phyloP scores from a whole-genome alignment of 2,329 filamentous ascomycete genomes.

The Didymella lethalis region DNA sequence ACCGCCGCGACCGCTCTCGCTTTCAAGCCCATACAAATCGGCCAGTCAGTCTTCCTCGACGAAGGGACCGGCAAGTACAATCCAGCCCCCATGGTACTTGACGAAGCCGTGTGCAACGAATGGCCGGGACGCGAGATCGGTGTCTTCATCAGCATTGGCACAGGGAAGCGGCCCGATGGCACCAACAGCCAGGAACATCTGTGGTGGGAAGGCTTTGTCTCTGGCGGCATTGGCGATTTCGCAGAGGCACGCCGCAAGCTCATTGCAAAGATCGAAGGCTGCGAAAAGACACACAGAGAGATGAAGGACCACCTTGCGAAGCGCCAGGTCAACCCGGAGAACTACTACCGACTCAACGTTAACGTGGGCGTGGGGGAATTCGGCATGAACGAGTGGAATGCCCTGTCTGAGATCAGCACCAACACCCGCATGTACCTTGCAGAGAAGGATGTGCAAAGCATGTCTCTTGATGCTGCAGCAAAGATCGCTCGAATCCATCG shows the following conservation, averaged over 20 bases:
- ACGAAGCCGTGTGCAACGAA: slow-evolving; percentile 90
- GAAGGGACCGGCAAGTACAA: slow-evolving; percentile 94
- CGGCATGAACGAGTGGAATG: slow-evolving; percentile 98
- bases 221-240: slow-evolving; percentile 78
- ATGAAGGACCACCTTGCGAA: slow-evolving; percentile 84
- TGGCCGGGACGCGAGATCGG: slow-evolving; percentile 94
- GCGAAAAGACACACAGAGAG: slow-evolving; percentile 85
- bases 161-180: slow-evolving; percentile 80
- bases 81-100: slow-evolving; percentile 81
- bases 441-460: slow-evolving; percentile 75
- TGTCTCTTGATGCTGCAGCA: slow-evolving; percentile 77
- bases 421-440: slow-evolving; percentile 84
- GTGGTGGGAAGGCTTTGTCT: slow-evolving; percentile 91
- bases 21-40: slow-evolving; percentile 94
- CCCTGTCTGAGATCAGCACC: slow-evolving; percentile 93
- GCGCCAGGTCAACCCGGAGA: slow-evolving; percentile 82
- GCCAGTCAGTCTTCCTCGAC: slow-evolving; percentile 92
- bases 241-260: slow-evolving; percentile 86
- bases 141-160: slow-evolving; percentile 93
- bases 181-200: slow-evolving; percentile 72
- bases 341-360: slow-evolving; percentile 97
- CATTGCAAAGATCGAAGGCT: slow-evolving; percentile 93
- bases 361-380: slow-evolving; percentile 96
- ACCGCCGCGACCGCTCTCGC: slow-evolving; percentile 89
- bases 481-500: slow-evolving; percentile 86